Base-by-base conservation (phyloP, 371 early-diverging fungal species). In the Mortierella polycephala region DNA sequence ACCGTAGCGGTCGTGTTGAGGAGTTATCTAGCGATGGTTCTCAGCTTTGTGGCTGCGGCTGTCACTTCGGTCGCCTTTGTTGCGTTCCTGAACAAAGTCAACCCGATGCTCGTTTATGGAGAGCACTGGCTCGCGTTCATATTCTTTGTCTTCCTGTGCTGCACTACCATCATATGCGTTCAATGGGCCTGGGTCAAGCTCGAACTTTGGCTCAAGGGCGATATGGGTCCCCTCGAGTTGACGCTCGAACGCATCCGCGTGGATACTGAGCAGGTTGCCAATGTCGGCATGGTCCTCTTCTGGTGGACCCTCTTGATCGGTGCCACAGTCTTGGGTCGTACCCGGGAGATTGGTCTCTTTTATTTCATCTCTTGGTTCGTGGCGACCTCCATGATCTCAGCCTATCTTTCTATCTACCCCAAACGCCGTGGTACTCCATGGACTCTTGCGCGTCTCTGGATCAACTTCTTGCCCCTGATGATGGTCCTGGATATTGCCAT, bases 281-380 rank as follows among this genome's bases (percentile, higher is more conserved):
- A 62, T 7, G 63, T 83, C 12, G 69, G 75, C 55, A 83, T 86
- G 54, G 81, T 83, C 12, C 67, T 75, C 13, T 84, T 89, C 46
- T 88, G 87, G 87, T 85, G 85, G 83, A 47, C 86, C 2, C 51
- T 85, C 20, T 64, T 86, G 40, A 60, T 83, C 0, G 47, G 69
- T 7, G 76, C 85, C 8, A 61, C 71, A 2, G 59, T 67, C 52
- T 44, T 79, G 0, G 86, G 82, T 14, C 62, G 65, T 0, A 68
- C 70, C 7, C 53, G 64, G 30, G 47, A 67, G 5, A 63, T 89
- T 39, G 85, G 85, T 5, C 66, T 80, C 8, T 65, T 88, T 30
- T 87, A 86, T 56, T 88, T 81, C 62, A 45, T 79, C 20, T 69
- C 84, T 20, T 86, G 84, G 67, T 59, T 86, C 50, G 64, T 83